Conservation (phyloP, 1,284 basidiomycete genomes). For the Trametes hirsuta region DNA sequence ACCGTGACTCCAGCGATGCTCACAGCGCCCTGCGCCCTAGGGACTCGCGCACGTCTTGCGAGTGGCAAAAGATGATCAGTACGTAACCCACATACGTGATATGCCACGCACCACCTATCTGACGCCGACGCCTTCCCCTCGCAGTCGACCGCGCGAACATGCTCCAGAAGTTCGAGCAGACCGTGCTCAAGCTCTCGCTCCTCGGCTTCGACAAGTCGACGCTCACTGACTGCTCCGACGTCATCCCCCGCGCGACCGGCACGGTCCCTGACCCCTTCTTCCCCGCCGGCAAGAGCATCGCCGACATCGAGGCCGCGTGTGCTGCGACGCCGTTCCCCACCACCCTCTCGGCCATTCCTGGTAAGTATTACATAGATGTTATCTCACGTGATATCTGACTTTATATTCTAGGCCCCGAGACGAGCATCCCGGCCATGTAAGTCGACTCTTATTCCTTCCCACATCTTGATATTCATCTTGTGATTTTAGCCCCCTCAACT, state of each 20-base stretch:
- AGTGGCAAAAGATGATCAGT: constrained; percentile 41
- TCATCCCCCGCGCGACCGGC: constrained; percentile 34
- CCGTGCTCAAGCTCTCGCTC: constrained; percentile 33
- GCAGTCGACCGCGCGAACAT: constrained; percentile 31
- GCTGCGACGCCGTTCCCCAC: constrained; percentile 18
- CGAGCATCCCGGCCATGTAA: constrained; percentile 16
- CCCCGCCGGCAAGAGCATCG: constrained; percentile 19
- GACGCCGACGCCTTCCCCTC: not conserved
- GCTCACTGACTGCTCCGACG: constrained; percentile 40
- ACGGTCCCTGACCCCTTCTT: constrained; percentile 30
- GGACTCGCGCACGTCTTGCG: constrained; percentile 39
- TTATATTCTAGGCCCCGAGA: constrained; percentile 8
- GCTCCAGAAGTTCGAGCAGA: constrained; percentile 29
- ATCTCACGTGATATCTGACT: not conserved
- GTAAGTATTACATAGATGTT: not conserved
- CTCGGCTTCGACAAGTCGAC: constrained; percentile 34
- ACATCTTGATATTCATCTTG: not conserved
- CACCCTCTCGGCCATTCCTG: constrained; percentile 12
- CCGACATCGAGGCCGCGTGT: constrained; percentile 22
- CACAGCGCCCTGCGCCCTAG: constrained; percentile 8
- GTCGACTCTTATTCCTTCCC: not conserved
- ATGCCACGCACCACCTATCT: not conserved
- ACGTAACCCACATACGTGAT: not conserved
- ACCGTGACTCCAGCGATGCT: not conserved
- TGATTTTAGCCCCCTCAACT: not conserved